A percentile compares a stretch with the other conserved stretches of the same genome.
phyloP scores from a whole-genome alignment of 1,284 basidiomycete genomes.

The Apiotrichum siamense region DNA sequence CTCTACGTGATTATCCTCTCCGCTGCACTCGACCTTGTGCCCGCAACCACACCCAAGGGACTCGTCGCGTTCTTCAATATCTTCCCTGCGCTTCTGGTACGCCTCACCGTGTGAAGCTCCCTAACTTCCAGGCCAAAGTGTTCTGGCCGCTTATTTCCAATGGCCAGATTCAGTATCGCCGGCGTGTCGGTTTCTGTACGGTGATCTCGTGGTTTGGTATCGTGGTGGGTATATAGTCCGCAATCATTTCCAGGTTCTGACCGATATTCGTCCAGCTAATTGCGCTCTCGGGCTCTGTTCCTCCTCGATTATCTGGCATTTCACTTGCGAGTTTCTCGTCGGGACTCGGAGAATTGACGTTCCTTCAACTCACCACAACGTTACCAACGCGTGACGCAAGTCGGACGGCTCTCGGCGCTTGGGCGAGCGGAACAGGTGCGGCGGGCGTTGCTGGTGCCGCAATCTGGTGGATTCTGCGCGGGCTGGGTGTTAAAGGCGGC shows the following conservation, averaged over 20 bases:
- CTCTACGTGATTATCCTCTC: constrained; percentile 94
- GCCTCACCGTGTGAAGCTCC: constrained; percentile 17
- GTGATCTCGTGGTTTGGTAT: constrained; percentile 69
- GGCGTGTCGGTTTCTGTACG: constrained; percentile 70
- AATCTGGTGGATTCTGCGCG: constrained; percentile 89
- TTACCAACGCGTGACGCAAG: constrained; percentile 34
- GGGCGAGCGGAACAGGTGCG: constrained; percentile 86
- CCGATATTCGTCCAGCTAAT: constrained; percentile 57
- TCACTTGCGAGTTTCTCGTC: constrained; percentile 83
- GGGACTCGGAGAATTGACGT: constrained; percentile 90
- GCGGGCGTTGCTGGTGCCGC: constrained; percentile 89
- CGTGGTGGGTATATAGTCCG: constrained; percentile 55
- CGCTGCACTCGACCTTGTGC: constrained; percentile 89
- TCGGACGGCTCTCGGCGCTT: constrained; percentile 56
- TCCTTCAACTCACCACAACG: constrained; percentile 84
- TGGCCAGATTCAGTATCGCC: constrained; percentile 71
- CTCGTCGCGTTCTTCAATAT: constrained; percentile 90
- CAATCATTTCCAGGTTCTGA: not conserved
- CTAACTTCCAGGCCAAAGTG: constrained; percentile 60
- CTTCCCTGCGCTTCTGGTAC: constrained; percentile 59
- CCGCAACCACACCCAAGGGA: constrained; percentile 77
- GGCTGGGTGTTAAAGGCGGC: constrained; percentile 74
- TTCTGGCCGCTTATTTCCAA: constrained; percentile 87
- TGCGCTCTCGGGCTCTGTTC: constrained; percentile 64
- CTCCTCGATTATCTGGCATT: constrained; percentile 76